Base-by-base conservation (phyloP, 1,284 basidiomycete species). In the Exsudoporus floridanus region DNA sequence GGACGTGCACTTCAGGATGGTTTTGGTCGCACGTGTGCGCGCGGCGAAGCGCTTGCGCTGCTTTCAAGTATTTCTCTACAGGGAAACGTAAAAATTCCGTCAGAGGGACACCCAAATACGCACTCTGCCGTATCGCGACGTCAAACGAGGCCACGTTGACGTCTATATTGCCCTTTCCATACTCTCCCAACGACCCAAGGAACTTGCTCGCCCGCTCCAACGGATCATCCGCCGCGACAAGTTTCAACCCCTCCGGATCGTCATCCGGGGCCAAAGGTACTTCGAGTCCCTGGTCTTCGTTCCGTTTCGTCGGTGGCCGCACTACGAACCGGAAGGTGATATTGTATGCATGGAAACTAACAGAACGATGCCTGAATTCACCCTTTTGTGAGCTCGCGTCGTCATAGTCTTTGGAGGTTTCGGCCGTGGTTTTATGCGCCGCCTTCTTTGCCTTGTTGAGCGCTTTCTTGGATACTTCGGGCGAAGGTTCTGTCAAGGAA, bases 401-500 rank as follows among this genome's bases (percentile, higher is more conserved):
- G 41, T 68, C 74, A 67, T 81, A 89, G 36, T 63, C 64, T 27
- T 49, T 66, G 65, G 88, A 86, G 16, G 77, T 67, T 30, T 88
- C 88, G 43, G 83, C 80, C 53, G 81, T 79, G 0, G 76, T 77
- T 71, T 89, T 91, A 55, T 78, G 77, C 6, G 87, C 86, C 0
- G 85, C 92, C 68, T 94, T 95, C 70, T 90, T 91, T 28, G 91
- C 92, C 66, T 92, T 95, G 72, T 93, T 94, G 67, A 89, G 88
- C 0, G 90, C 91, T 70, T 94, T 95, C 72, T 92, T 92, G 64
- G 70, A 70, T 25, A 56, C 33, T 25, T 71, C 68, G 9, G 49
- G 25, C 7, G 86, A 84, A 0, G 82, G 83, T 54, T 86, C 87
- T 45, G 86, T 41, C 80, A 33, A 82, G 28, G 30, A 21, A 44